Conservation (phyloP, 2,329 filamentous ascomycete species). For the Botrytis deweyae region DNA sequence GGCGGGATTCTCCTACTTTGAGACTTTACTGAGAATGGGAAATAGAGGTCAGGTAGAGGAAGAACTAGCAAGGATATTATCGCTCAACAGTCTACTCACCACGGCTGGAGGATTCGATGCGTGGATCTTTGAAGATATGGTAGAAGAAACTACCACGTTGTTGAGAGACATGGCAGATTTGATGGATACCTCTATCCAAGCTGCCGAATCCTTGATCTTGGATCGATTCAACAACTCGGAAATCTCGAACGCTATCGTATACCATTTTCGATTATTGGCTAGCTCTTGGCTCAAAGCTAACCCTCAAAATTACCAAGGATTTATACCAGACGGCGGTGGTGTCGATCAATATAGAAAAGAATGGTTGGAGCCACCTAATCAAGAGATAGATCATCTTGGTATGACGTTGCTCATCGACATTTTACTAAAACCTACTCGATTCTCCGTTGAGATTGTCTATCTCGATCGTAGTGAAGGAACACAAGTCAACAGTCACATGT, state of each 20-base stretch:
- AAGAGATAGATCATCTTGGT: slow-evolving; percentile 90
- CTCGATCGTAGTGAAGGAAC: slow-evolving; percentile 80
- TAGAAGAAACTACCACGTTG: slow-evolving; percentile 69
- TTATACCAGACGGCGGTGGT: slow-evolving; percentile 58
- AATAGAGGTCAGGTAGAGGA: slow-evolving; percentile 63
- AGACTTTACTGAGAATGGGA: slow-evolving; percentile 70
- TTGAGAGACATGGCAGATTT: slow-evolving; percentile 61
- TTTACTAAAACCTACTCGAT: slow-evolving; percentile 73
- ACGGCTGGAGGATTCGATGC: slow-evolving; percentile 69
- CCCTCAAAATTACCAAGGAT: slow-evolving; percentile 66
- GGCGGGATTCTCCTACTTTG: slow-evolving; percentile 90
- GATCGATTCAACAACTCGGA: slow-evolving; percentile 73
- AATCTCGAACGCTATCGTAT: slow-evolving; percentile 74
- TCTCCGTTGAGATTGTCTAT: slow-evolving; percentile 86
- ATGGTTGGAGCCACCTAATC: slow-evolving; percentile 70
- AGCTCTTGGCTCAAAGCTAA: slow-evolving; percentile 81
- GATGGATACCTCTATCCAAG: slow-evolving; percentile 45
- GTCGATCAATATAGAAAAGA: slow-evolving; percentile 68
- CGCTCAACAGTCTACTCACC: slow-evolving; percentile 68
- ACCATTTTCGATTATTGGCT: slow-evolving; percentile 79
- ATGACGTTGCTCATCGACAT: slow-evolving; percentile 74
- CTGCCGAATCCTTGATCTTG: slow-evolving; percentile 54
- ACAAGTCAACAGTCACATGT: slow-evolving; percentile 61
- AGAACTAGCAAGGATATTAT: slow-evolving; percentile 71
- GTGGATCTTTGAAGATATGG: slow-evolving; percentile 78